These are phyloP conservation scores for Choricystis sp. DNA, from an alignment of 139 green algal genomes.

Conservation along the genomic window DNA sequence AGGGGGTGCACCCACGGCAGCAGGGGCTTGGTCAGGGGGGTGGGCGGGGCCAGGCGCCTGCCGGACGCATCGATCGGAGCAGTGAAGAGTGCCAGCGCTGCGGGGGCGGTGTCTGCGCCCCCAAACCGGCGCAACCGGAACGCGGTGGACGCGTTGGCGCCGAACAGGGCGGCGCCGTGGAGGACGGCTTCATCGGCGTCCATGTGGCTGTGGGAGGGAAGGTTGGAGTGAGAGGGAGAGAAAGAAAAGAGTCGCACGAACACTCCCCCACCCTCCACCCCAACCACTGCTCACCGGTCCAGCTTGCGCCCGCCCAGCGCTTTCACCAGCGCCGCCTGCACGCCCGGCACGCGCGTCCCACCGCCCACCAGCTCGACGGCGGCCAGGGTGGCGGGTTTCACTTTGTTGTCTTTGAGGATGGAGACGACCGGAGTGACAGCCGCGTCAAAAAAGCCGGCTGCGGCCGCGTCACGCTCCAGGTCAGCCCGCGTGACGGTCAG, in stretches of 20 bases:
- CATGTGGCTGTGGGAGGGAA: slow-evolving; percentile 55
- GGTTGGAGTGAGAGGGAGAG: neutral
- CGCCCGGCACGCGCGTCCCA: slow-evolving; percentile 56
- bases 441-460: slow-evolving; percentile 46
- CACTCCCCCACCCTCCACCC: neutral
- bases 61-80: slow-evolving; percentile 24
- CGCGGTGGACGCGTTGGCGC: slow-evolving; percentile 84
- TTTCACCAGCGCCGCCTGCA: slow-evolving; percentile 55
- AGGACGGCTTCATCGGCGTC: slow-evolving; percentile 92
- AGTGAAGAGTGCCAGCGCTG: slow-evolving; percentile 46
- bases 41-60: slow-evolving; percentile 6
- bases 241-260: neutral
- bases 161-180: slow-evolving; percentile 77
- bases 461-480: slow-evolving; percentile 59
- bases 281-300: slow-evolving; percentile 29
- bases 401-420: slow-evolving; percentile 52
- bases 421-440: slow-evolving; percentile 33
- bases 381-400: slow-evolving; percentile 46
- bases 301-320: slow-evolving; percentile 47
- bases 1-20: slow-evolving; percentile 24
- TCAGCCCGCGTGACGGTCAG: slow-evolving; percentile 34
- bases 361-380: slow-evolving; percentile 79
- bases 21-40: slow-evolving; percentile 16
- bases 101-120: slow-evolving; percentile 67
- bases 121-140: slow-evolving; percentile 96